Percentiles rank a stretch among this genome's conserved stretches.
phyloP scores from a whole-genome alignment of 2,329 filamentous ascomycete genomes.

The Colletotrichum tanaceti region DNA sequence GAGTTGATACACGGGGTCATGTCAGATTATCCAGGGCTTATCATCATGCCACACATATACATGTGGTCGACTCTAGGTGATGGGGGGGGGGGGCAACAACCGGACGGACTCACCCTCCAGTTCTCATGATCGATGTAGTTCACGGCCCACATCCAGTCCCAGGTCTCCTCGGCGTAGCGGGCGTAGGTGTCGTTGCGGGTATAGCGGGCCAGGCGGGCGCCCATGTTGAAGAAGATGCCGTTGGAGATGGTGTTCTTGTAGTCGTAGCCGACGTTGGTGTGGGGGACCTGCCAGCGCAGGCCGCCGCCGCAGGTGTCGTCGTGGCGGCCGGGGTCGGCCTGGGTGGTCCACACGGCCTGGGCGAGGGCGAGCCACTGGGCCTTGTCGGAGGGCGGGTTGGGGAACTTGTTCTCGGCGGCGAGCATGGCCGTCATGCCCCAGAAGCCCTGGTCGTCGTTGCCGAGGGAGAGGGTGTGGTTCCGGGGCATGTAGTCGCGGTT shows the following conservation, averaged over 20 bases:
- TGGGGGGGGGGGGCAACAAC: no score
- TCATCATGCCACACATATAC: no score
- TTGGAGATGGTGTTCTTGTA: constrained; percentile 78
- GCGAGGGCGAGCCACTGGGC: constrained; percentile 69
- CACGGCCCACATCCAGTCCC: constrained; percentile 66
- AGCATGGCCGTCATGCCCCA: constrained; percentile 75
- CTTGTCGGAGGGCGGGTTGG: constrained; percentile 61
- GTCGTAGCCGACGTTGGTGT: constrained; percentile 78
- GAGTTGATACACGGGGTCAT: constrained; percentile 39
- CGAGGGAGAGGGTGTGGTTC: constrained; percentile 63
- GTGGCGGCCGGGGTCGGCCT: constrained; percentile 68
- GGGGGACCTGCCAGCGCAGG: constrained; percentile 81
- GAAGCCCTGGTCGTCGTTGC: constrained; percentile 75
- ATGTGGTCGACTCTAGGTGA: no score
- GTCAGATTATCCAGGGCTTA: not conserved
- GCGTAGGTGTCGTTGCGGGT: constrained; percentile 74
- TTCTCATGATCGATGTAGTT: constrained; percentile 63
- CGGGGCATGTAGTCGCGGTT: constrained; percentile 67
- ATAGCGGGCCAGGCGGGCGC: constrained; percentile 77
- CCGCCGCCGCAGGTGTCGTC: constrained; percentile 65
- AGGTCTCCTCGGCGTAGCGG: constrained; percentile 72
- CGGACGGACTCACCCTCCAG: constrained; percentile 53
- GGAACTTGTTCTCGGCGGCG: constrained; percentile 68
- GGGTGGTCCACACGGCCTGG: constrained; percentile 72
- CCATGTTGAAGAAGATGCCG: constrained; percentile 72